Conservation (phyloP, 2,329 filamentous ascomycete genomes). For the Fusarium sp. region DNA sequence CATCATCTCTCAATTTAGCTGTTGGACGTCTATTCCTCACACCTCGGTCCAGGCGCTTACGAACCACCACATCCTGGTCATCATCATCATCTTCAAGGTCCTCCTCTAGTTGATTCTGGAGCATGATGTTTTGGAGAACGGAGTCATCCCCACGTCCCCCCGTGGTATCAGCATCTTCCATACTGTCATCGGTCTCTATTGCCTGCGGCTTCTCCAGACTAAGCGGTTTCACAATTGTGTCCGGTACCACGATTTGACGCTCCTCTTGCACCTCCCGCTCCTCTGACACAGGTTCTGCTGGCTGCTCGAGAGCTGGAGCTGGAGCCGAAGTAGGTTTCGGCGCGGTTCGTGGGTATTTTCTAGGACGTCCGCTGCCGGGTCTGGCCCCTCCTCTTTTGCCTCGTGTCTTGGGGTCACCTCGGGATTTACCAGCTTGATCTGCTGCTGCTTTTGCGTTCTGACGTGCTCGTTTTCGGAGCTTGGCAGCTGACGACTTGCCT, state of each 20-base stretch:
- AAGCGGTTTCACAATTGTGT: conserved; percentile 27
- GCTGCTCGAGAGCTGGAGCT: conserved; percentile 4
- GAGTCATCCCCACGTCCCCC: conserved; percentile 46
- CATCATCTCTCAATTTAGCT: conserved; percentile 57
- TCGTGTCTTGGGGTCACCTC: conserved; percentile 50
- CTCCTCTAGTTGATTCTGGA: conserved; percentile 42
- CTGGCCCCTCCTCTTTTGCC: conserved; percentile 58
- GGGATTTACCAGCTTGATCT: conserved; percentile 32
- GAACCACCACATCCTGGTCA: conserved; percentile 53
- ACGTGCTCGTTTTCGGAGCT: conserved; percentile 49
- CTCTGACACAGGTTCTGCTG: conserved; percentile 17
- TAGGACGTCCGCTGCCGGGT: conserved; percentile 58
- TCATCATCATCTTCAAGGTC: conserved; percentile 53
- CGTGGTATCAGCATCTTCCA: conserved; percentile 53
- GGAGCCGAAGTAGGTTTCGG: conserved; percentile 36
- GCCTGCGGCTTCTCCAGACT: conserved; percentile 10
- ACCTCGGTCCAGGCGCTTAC: conserved; percentile 45
- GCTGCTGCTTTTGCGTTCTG: conserved; percentile 30
- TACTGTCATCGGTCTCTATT: conserved; percentile 24
- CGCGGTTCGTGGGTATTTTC: conserved; percentile 55
- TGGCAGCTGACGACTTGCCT: conserved; percentile 37
- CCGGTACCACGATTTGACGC: conserved; percentile 30
- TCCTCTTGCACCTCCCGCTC: conserved; percentile 26
- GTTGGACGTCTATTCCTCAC: conserved; percentile 54
- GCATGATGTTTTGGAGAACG: conserved; percentile 4